Base-by-base conservation (phyloP, 345 rosid genomes). In the Acer yangbiense region DNA sequence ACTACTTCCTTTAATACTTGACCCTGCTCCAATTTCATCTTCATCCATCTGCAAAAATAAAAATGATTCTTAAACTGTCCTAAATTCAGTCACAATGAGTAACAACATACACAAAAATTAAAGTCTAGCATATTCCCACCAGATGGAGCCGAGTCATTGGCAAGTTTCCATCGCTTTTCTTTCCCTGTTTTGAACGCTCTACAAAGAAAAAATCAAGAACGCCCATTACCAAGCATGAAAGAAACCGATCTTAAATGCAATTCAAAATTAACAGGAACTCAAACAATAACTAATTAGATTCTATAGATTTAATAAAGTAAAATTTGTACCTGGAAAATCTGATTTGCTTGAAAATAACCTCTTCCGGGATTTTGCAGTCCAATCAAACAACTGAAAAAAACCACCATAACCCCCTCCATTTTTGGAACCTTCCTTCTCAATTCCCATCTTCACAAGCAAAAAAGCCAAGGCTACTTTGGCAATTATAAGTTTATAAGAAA, bases 361-460 rank as follows among this genome's bases (percentile, higher is more conserved):
- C 92, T 95, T 94, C 82, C 95, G 85, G 43, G 99, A 95, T 87
- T 94, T 95, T 25, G 97, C 98, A 55, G 82, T 91, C 99, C 99
- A 95, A 70, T 95, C 99, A 86, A 95, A 95, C 74, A 95, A 83
- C 87, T 92, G 97, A 77, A 92, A 87, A 83, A 92, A 89, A 23
- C 97, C 93, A 68, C 94, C 94, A 76, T 92, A 90, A n/a, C 95
- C 87, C 52, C 86, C 90, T 78, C 94, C 94, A 78, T 64, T 77
- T 83, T 84, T 92, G 9, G 90, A 80, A 61, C 85, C 82, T 74
- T 90, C 94, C 82, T 84, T 90, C 78, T 92, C 97, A 20, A 83
- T 60, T 44, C 90, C 93, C 97, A 92, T 92, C 76, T 75, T 80
- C 57, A 71, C 29, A 76, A 65, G 41, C 55, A 66, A 55, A 55